Evolutionary conservation across 1,139 yeast genomes (phyloP).

Genomic region (Lipomyces yarrowii): DNA sequence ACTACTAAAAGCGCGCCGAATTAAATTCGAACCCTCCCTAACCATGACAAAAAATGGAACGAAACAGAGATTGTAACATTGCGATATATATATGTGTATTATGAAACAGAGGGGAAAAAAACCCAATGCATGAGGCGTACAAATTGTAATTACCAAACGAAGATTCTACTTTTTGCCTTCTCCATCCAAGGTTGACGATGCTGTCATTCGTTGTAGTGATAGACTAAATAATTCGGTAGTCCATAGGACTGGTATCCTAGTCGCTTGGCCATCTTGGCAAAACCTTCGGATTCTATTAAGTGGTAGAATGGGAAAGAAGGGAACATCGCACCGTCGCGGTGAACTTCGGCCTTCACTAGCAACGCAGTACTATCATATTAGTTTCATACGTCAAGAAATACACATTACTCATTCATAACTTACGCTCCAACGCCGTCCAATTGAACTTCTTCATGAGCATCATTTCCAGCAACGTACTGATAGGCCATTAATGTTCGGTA

Average conservation of each 20-base stretch:
- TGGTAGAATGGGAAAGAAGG: constrained; percentile 98
- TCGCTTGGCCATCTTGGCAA: constrained; percentile 96
- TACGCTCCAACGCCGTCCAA: constrained; percentile 91
- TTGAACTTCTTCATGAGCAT: constrained; percentile 62
- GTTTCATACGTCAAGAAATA: not conserved
- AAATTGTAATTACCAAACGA: not conserved
- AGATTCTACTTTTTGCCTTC: not conserved
- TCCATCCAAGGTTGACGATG: not conserved
- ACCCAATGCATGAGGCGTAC: not conserved
- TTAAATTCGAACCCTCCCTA: not conserved
- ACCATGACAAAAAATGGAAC: not conserved
- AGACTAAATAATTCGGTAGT: constrained; percentile 90
- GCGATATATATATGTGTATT: not conserved
- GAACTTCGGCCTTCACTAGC: constrained; percentile 94
- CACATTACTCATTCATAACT: constrained; percentile 38
- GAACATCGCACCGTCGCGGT: constrained; percentile 98
- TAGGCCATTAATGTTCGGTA: constrained; percentile 96
- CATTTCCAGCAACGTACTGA: constrained; percentile 65
- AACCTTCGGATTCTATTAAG: constrained; percentile 95
- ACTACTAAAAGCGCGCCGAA: not conserved
- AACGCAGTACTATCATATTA: constrained; percentile 63
- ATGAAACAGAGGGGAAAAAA: not conserved
- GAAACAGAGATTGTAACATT: not conserved
- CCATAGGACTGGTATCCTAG: constrained; percentile 90
- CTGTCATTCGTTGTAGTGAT: constrained; percentile 53